Conservation (phyloP, 768 basidiomycete species). For the Naganishia vishniacii region DNA sequence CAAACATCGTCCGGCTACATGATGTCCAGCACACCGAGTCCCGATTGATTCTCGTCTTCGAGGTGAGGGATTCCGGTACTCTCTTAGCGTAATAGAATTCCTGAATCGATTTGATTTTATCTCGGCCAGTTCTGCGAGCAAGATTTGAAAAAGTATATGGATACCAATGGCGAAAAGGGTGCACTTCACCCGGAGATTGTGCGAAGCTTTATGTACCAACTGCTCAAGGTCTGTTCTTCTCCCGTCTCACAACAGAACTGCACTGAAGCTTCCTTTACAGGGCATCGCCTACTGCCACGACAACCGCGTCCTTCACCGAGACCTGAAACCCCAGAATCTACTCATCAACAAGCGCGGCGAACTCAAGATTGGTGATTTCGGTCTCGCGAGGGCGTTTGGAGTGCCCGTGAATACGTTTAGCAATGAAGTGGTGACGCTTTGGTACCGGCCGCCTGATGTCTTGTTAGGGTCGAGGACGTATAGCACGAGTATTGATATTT, state of each 20-base stretch:
- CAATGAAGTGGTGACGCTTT: constrained; percentile 97
- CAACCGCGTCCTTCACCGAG: constrained; percentile 93
- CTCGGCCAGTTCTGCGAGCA: constrained; percentile 63
- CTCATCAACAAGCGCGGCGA: constrained; percentile 96
- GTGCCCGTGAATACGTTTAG: constrained; percentile 99
- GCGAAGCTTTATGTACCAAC: constrained; percentile 95
- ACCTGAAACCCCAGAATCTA: constrained; percentile 96
- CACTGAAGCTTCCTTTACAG: constrained; percentile 25
- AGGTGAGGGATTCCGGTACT: too few species aligned
- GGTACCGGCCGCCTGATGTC: constrained; percentile 98
- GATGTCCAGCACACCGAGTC: constrained; percentile 99
- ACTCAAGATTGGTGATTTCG: constrained; percentile 95
- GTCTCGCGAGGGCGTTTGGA: constrained; percentile 92
- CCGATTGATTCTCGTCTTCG: constrained; percentile 95
- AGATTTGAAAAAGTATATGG: constrained; percentile 99
- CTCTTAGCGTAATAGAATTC: too few species aligned
- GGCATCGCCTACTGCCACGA: constrained; percentile 98
- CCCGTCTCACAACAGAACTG: too few species aligned
- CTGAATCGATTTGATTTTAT: not conserved
- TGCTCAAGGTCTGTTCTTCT: constrained; percentile 59
- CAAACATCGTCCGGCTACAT: constrained; percentile 95
- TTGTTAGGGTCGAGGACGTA: constrained; percentile 94
- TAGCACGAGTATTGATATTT: constrained; percentile 95
- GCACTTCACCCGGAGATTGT: constrained; percentile 82
- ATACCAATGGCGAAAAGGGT: constrained; percentile 90